phyloP scores from a whole-genome alignment of 75 land plant genomes.

The Cupressus sempervirens region DNA sequence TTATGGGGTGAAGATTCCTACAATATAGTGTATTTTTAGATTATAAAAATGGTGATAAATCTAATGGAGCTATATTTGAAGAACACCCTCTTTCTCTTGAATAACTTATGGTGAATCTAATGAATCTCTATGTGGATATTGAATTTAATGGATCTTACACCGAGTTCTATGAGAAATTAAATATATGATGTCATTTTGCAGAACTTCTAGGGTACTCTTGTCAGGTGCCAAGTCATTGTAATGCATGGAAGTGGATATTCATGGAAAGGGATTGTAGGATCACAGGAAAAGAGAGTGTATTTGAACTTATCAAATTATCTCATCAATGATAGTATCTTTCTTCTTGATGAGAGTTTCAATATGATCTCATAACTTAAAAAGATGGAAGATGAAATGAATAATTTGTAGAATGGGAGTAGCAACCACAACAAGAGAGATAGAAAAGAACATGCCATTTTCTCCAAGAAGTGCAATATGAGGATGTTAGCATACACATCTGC shows the following conservation, averaged over 20 bases:
- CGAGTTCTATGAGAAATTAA: conserved; percentile 99
- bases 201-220: conserved; percentile 94
- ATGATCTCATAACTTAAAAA: conserved; percentile 93
- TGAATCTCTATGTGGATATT: too few relatives aligned
- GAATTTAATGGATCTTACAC: too few relatives aligned
- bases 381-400: conserved; percentile 85
- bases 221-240: conserved; percentile 94
- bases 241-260: conserved; percentile 77
- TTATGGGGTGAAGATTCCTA: too few relatives aligned
- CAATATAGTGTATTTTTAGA: too few relatives aligned
- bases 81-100: too few relatives aligned
- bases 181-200: conserved; percentile 93
- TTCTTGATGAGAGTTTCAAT: conserved; percentile 96
- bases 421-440: conserved; percentile 92
- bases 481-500: conserved; percentile 94
- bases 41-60: too few relatives aligned
- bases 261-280: conserved; percentile 54
- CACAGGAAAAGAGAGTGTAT: conserved; percentile 91
- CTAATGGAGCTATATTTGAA: too few relatives aligned
- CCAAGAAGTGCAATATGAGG: conserved; percentile 84
- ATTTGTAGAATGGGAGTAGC: conserved; percentile 78
- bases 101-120: too few relatives aligned
- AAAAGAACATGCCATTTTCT: conserved; percentile 81
- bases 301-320: conserved; percentile 90
- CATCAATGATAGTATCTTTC: conserved; percentile 95